These are phyloP conservation scores for Pittosporum tobira DNA, from an alignment of 129 eudicot species.

Conservation along the genomic window DNA sequence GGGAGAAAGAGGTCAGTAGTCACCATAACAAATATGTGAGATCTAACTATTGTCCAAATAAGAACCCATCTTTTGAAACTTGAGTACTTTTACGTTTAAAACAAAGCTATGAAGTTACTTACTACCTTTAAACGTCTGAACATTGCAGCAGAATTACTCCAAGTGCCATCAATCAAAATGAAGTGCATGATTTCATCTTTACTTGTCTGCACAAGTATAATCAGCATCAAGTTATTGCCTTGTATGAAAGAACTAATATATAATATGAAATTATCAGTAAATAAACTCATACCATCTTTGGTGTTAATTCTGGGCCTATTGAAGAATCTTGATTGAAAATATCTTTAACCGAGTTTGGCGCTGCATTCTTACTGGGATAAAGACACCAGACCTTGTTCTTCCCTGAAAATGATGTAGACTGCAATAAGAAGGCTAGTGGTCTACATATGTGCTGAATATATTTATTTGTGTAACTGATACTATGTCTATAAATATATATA, in stretches of 20 bases:
- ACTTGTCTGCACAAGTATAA: slow-evolving; percentile 34
- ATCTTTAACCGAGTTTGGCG: slow-evolving; percentile 56
- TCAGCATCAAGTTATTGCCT: slow-evolving; percentile 14
- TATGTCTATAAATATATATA: too few relatives aligned
- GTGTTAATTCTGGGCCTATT: slow-evolving; percentile 17
- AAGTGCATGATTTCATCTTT: slow-evolving; percentile 44
- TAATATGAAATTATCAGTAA: not conserved
- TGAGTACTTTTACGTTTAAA: not conserved
- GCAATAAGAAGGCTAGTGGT: not conserved
- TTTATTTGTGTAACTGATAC: not conserved
- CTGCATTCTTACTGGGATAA: slow-evolving; percentile 69
- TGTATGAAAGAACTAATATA: not conserved
- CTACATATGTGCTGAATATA: not conserved
- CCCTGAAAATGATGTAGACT: slow-evolving; percentile 36
- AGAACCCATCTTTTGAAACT: too few relatives aligned
- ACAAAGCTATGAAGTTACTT: not conserved
- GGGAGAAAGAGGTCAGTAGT: too few relatives aligned
- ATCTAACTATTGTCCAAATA: too few relatives aligned
- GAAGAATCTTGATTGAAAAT: slow-evolving; percentile 28
- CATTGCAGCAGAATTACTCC: slow-evolving; percentile 98
- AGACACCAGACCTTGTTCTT: slow-evolving; percentile 81
- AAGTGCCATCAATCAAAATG: slow-evolving; percentile 84
- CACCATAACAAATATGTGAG: too few relatives aligned
- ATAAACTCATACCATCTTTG: slow-evolving; percentile 29
- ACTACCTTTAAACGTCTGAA: slow-evolving; percentile 82